phyloP scores from a whole-genome alignment of 2,329 filamentous ascomycete genomes.

The Zasmidium angulare region DNA sequence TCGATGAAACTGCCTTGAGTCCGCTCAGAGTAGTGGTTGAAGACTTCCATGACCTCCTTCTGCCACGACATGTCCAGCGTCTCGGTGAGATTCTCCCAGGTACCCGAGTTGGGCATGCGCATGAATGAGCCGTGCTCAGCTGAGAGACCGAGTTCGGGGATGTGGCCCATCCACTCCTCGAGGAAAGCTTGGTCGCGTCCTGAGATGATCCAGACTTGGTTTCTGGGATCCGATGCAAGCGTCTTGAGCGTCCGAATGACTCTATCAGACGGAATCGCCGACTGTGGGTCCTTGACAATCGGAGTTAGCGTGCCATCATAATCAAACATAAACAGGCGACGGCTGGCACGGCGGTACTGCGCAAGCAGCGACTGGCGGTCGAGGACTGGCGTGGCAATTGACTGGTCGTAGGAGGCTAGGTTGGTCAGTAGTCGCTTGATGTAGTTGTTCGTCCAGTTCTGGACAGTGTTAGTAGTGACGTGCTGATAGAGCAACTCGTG shows the following conservation, averaged over 20 bases:
- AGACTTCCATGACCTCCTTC: conserved; percentile 75
- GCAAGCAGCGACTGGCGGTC: conserved; percentile 71
- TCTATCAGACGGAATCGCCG: conserved; percentile 82
- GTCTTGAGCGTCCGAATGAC: conserved; percentile 77
- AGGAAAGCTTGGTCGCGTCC: conserved; percentile 92
- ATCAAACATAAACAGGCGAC: conserved; percentile 95
- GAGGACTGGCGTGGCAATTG: conserved; percentile 75
- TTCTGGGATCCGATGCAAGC: conserved; percentile 75
- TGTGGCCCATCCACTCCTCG: conserved; percentile 88
- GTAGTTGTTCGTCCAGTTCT: conserved; percentile 80
- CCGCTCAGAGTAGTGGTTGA: conserved; percentile 83
- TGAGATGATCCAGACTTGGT: conserved; percentile 97
- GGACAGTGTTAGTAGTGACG: conserved; percentile 81
- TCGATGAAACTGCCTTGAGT: conserved; percentile 94
- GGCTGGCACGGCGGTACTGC: conserved; percentile 71
- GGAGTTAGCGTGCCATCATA: conserved; percentile 96
- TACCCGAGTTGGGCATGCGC: conserved; percentile 69
- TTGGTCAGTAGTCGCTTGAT: conserved; percentile 77
- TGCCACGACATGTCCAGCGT: conserved; percentile 92
- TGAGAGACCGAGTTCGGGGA: conserved; percentile 83
- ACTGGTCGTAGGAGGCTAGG: conserved; percentile 72
- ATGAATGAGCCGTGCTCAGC: conserved; percentile 98
- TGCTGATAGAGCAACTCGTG: conserved; percentile 77
- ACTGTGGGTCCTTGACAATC: conserved; percentile 87
- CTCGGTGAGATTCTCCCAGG: conserved; percentile 89